Evolutionary conservation across 2,329 filamentous ascomycete genomes (phyloP).

Genomic region (Hypoxylon sp.): DNA sequence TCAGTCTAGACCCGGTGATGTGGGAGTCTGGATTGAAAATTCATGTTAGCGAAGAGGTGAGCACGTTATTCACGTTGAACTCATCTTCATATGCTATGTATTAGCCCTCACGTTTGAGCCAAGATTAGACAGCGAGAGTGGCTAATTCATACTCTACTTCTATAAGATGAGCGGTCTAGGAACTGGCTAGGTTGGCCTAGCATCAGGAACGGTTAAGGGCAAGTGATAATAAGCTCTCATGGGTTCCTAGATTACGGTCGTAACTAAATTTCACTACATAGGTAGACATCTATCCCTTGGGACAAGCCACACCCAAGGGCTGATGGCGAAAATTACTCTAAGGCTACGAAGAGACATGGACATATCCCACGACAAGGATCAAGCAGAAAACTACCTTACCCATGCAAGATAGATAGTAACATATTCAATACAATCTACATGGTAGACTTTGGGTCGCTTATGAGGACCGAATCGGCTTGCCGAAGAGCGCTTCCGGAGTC

Average conservation of each 20-base stretch:
- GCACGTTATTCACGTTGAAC: background rate
- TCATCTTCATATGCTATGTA: background rate
- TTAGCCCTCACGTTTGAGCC: background rate
- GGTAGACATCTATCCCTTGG: background rate
- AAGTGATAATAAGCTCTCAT: background rate
- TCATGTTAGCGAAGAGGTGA: background rate
- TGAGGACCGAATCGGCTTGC: constrained; percentile 5
- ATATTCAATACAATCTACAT: constrained; percentile 5
- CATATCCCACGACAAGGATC: background rate
- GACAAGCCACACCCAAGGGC: background rate
- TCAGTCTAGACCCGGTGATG: background rate
- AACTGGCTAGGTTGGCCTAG: background rate
- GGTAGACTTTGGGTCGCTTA: background rate
- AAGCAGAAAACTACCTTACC: background rate
- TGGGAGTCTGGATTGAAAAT: background rate
- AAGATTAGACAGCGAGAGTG: background rate
- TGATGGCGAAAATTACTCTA: background rate
- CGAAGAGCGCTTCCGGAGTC: constrained; percentile 17
- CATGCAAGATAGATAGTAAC: background rate
- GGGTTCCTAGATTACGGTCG: background rate
- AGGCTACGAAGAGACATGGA: background rate
- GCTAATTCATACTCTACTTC: background rate
- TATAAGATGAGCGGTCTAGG: background rate
- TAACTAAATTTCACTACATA: constrained; percentile 2
- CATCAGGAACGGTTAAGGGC: background rate